A percentile compares a stretch with the other conserved stretches of the same genome.
phyloP scores from a whole-genome alignment of 2,329 filamentous ascomycete genomes.

The Aschersonia sp. region DNA sequence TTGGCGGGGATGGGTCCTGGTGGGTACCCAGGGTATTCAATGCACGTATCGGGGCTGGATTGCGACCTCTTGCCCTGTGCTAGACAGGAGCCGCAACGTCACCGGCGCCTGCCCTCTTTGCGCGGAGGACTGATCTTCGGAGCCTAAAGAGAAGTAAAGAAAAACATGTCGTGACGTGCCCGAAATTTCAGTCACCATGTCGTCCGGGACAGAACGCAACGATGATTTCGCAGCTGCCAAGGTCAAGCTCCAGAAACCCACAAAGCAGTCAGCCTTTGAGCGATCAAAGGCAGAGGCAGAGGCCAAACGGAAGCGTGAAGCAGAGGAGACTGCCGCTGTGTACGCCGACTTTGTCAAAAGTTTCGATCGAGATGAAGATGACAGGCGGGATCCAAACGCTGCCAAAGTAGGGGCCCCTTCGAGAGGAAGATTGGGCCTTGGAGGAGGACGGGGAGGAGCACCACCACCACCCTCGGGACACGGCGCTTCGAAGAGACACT shows the following conservation, averaged over 20 bases:
- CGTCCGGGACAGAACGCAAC: slow-evolving; percentile 29
- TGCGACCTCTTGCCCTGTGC: too few relatives aligned
- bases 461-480: slow-evolving; percentile 1
- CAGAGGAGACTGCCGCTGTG: slow-evolving; percentile 74
- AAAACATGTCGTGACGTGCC: slow-evolving; percentile 4
- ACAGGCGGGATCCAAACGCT: slow-evolving; percentile 9
- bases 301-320: slow-evolving; percentile 72
- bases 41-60: slow-evolving; percentile 7
- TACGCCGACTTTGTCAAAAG: slow-evolving; percentile 80
- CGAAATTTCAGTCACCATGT: slow-evolving; percentile 19
- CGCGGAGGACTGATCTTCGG: too few relatives aligned
- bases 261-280: slow-evolving; percentile 79
- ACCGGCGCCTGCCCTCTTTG: background rate
- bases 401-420: slow-evolving; percentile 10
- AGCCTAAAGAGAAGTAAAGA: background rate
- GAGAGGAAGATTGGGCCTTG: slow-evolving; percentile 1
- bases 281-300: slow-evolving; percentile 79
- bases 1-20: too few relatives aligned
- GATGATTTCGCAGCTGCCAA: slow-evolving; percentile 52
- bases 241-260: slow-evolving; percentile 63
- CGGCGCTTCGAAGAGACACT: slow-evolving; percentile 43
- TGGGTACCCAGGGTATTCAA: background rate
- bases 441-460: background rate
- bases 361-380: slow-evolving; percentile 45
- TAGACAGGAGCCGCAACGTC: background rate